Percentiles rank a stretch among this genome's conserved stretches.
Evolutionary conservation across 2,329 filamentous ascomycete species (phyloP).

Genomic region (Ascochyta lentis): DNA sequence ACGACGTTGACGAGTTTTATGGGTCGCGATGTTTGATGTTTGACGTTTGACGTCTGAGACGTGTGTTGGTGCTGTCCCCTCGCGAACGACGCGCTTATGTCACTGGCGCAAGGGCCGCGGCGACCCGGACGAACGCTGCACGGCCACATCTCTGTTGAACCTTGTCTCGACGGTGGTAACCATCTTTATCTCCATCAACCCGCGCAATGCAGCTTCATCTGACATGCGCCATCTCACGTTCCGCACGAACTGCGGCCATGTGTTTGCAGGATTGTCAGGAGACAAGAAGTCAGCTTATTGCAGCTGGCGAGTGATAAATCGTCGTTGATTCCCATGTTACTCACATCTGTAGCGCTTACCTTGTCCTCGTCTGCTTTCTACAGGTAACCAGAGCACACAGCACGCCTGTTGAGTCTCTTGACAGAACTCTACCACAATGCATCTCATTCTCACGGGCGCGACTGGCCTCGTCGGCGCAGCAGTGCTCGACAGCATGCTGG

Average conservation of each 20-base stretch:
- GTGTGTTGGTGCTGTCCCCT: background rate
- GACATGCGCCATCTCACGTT: background rate
- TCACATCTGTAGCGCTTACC: constrained; percentile 6
- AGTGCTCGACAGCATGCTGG: constrained; percentile 48
- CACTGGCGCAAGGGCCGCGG: background rate
- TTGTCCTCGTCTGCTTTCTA: background rate
- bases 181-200: constrained; percentile 1
- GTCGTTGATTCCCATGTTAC: background rate
- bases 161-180: constrained; percentile 7
- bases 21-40: constrained; percentile 5
- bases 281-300: background rate
- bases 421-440: constrained; percentile 32
- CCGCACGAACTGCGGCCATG: constrained; percentile 8
- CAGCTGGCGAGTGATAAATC: background rate
- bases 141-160: constrained; percentile 3
- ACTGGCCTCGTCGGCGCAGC: constrained; percentile 52
- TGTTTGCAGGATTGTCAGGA: background rate
- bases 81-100: constrained; percentile 1
- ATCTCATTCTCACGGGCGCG: constrained; percentile 55
- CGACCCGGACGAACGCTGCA: constrained; percentile 12
- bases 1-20: constrained; percentile 5
- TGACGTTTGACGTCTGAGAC: background rate
- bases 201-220: background rate
- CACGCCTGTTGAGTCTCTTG: too few species aligned
- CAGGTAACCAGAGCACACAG: background rate